Percentiles rank a stretch among this genome's conserved stretches.
These are phyloP conservation scores for Septoria linicola DNA, from an alignment of 2,329 filamentous ascomycete species.

Conservation along the genomic window DNA sequence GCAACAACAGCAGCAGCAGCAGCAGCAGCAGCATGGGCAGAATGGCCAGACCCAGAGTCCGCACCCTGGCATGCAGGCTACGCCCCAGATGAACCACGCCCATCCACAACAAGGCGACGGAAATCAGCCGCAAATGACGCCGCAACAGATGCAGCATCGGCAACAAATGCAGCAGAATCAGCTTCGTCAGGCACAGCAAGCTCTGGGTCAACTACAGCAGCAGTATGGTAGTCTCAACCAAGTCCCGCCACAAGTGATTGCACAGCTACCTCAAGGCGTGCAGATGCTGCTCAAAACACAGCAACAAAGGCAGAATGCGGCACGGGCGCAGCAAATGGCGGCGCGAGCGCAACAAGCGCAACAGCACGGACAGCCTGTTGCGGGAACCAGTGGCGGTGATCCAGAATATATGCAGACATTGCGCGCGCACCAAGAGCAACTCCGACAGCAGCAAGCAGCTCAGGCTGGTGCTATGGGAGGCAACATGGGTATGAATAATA, in stretches of 20 bases:
- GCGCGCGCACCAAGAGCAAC: conserved; percentile 33
- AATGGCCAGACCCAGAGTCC: conserved; percentile 22
- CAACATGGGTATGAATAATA: conserved; percentile 26
- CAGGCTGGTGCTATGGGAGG: conserved; percentile 17
- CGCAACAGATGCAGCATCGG: conserved; percentile 21
- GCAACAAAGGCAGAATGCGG: conserved; percentile 26
- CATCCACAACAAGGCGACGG: conserved; percentile 29
- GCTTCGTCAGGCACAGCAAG: conserved; percentile 25
- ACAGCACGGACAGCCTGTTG: conserved; percentile 25
- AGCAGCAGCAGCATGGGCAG: conserved; percentile 25
- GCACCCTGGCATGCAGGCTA: conserved; percentile 24
- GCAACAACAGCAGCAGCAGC: conserved; percentile 22
- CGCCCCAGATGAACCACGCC: conserved; percentile 26
- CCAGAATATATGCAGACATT: conserved; percentile 39
- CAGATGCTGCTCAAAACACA: conserved; percentile 28
- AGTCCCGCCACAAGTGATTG: conserved; percentile 26
- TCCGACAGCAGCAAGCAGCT: conserved; percentile 26
- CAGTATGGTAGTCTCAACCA: conserved; percentile 25
- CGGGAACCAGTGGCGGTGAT: conserved; percentile 24
- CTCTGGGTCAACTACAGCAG: conserved; percentile 22
- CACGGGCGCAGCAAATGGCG: conserved; percentile 27
- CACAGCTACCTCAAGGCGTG: conserved; percentile 18
- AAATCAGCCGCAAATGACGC: conserved; percentile 27
- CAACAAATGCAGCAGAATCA: conserved; percentile 27
- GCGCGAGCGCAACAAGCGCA: conserved; percentile 25